A percentile compares a stretch with the other conserved stretches of the same genome.
These are phyloP conservation scores for Aureobasidium sp. DNA, from an alignment of 2,329 filamentous ascomycete genomes.

Conservation along the genomic window DNA sequence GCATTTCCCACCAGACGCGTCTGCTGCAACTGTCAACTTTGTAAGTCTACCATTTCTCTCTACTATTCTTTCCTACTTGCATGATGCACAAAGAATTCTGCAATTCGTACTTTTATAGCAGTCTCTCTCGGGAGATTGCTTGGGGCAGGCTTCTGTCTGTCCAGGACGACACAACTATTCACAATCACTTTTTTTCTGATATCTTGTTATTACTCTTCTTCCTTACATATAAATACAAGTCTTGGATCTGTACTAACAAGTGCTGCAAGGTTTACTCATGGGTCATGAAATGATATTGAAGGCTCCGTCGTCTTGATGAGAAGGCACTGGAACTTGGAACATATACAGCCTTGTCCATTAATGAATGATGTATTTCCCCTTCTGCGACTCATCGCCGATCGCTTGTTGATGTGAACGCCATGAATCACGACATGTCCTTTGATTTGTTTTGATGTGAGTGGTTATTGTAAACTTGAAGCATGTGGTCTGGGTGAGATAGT, in stretches of 20 bases:
- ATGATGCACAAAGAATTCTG: slow-evolving; percentile 23
- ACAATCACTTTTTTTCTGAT: slow-evolving; percentile 19
- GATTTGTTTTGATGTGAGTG: too few species aligned
- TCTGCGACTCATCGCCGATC: too few species aligned
- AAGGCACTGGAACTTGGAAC: not conserved
- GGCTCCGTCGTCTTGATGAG: not conserved
- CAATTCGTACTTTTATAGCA: slow-evolving; percentile 18
- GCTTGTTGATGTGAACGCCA: too few species aligned
- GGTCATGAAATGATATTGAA: not conserved
- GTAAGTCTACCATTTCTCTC: not conserved
- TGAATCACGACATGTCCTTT: too few species aligned
- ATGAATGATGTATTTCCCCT: too few species aligned
- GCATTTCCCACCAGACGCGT: not conserved
- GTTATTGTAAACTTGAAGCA: too few species aligned
- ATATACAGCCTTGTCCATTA: too few species aligned
- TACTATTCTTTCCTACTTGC: too few species aligned
- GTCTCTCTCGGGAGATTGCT: slow-evolving; percentile 5
- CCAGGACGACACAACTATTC: slow-evolving; percentile 20
- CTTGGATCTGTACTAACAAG: not conserved
- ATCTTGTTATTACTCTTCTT: not conserved
- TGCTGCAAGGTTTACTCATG: not conserved
- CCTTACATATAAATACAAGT: not conserved
- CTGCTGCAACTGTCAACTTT: not conserved
- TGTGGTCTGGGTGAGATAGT: too few species aligned
- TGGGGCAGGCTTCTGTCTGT: not conserved